phyloP scores from a whole-genome alignment of 306 rosid genomes.

The Begonia fuchsioides region DNA sequence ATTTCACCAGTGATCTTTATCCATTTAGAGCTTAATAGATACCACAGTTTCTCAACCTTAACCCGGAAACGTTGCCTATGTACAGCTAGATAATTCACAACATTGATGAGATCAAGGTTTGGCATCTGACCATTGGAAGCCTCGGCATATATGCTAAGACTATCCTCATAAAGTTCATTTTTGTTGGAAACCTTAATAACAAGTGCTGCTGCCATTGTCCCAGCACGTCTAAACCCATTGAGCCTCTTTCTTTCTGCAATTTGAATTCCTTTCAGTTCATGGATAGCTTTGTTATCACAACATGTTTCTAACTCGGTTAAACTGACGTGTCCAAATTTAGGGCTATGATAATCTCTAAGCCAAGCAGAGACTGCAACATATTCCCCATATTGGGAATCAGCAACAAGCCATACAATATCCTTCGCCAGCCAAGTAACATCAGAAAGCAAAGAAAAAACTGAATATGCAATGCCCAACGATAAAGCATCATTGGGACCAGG shows the following conservation, averaged over 20 bases:
- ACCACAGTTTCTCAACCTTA: conserved; percentile 58
- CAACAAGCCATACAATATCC: conserved; percentile 81
- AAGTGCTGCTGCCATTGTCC: conserved; percentile 92
- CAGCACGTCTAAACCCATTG: conserved; percentile 73
- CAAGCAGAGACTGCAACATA: conserved; percentile 67
- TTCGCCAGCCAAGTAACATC: conserved; percentile 90
- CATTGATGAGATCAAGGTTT: conserved; percentile 86
- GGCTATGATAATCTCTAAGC: conserved; percentile 82
- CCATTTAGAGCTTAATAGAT: conserved; percentile 50
- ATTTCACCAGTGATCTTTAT: conserved; percentile 57
- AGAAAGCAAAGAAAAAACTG: conserved; percentile 71
- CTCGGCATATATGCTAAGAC: conserved; percentile 70
- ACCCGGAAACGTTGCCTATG: conserved; percentile 73
- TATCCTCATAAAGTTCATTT: conserved; percentile 48
- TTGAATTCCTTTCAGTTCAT: conserved; percentile 24
- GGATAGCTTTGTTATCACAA: conserved; percentile 14
- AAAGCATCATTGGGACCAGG: conserved; percentile 43
- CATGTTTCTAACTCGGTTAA: conserved; percentile 34
- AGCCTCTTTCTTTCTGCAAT: conserved; percentile 20
- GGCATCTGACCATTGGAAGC: conserved; percentile 97
- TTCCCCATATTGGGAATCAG: conserved; percentile 78
- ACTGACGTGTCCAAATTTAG: conserved; percentile 28
- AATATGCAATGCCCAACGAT: conserved; percentile 70
- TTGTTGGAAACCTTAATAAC: conserved; percentile 64
- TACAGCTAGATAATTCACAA: conserved; percentile 69